Evolutionary conservation across 1,284 basidiomycete species (phyloP), one percentile per base, ranked within the genome.

Genomic region (Irpex rosettiformis): DNA sequence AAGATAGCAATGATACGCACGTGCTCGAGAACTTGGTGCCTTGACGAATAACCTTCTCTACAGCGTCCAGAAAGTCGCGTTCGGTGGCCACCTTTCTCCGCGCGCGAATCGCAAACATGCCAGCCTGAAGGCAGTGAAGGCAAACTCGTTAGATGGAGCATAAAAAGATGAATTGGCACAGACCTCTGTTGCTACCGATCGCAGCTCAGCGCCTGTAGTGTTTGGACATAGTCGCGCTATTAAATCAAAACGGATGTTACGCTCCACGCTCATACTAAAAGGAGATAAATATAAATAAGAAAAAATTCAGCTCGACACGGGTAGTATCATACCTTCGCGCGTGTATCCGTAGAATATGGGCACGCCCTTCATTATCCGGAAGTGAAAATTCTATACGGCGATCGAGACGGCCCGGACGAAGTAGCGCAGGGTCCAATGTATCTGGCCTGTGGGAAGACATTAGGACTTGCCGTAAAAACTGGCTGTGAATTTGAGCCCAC

Each of bases 61-160:
- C 96, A 4, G 95, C 93, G 70, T 98, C 94, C 69, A 99, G 76
- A 78, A 98, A 99, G 76, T 99, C 97, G 59, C 94, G 88, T 72
- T 99, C 97, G 3, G 94, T 96, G 0, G 96, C 95, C 5, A 99
- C 94, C 77, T 99, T 98, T 74, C 97, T 84, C 66, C 97, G 82
- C 57, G 95, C 93, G 61, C 97, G 89, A 67, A 99, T 99, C 1
- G 97, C 96, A 77, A 98, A 99, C 97, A 99, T 99, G 45, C 97
- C 97, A 33, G 97, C 97, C 86, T 91, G 64, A 18, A 16, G 16
- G 33, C 33, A 57, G n/a, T n/a, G n/a, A n/a, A n/a, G 29, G 43
- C 40, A 52, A 52, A n/a, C 18, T 49, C 4, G 16, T 37, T 37
- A 37, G 33, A 37, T 37, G n/a, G n/a, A n/a, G n/a, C n/a, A n/a